Evolutionary conservation across 371 early-diverging fungal species (phyloP).

Genomic region (Entomophthora muscae): DNA sequence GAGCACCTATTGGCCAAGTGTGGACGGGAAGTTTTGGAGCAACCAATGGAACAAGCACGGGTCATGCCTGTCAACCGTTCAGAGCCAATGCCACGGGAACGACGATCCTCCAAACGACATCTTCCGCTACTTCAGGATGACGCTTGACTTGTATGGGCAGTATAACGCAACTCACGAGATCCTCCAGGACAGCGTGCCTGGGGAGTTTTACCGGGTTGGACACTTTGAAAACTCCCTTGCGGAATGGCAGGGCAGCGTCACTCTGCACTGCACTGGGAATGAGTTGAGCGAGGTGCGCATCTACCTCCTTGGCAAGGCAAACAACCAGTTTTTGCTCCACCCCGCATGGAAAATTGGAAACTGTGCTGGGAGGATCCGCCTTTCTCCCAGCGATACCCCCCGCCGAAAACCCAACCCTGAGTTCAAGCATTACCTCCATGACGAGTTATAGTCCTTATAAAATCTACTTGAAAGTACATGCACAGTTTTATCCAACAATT

Average conservation of each 20-base stretch:
- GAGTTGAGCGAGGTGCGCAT: background rate
- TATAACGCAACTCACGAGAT: slow-evolving; percentile 25
- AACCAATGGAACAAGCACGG: slow-evolving; percentile 71
- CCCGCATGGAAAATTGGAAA: no score
- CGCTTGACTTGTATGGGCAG: slow-evolving; percentile 18
- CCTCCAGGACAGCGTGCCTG: slow-evolving; percentile 24
- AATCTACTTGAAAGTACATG: no score
- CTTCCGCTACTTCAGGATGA: slow-evolving; percentile 23
- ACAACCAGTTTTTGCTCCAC: background rate
- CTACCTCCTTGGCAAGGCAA: background rate
- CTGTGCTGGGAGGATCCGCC: no score
- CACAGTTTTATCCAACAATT: no score
- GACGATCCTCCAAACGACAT: slow-evolving; percentile 20
- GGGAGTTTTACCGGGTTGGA: slow-evolving; percentile 6
- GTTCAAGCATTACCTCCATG: no score
- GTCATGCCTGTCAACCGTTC: slow-evolving; percentile 26
- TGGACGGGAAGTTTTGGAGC: slow-evolving; percentile 31
- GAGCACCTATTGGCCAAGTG: slow-evolving; percentile 56
- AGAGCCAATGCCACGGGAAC: slow-evolving; percentile 22
- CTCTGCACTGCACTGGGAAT: background rate
- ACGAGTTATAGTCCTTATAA: no score
- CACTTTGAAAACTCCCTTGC: background rate
- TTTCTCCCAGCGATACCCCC: no score
- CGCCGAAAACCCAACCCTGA: no score
- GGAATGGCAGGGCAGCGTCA: background rate